Percentiles rank a stretch among this genome's conserved stretches.
phyloP scores from a whole-genome alignment of 495 filamentous ascomycete species.

The Xylona heveae region DNA sequence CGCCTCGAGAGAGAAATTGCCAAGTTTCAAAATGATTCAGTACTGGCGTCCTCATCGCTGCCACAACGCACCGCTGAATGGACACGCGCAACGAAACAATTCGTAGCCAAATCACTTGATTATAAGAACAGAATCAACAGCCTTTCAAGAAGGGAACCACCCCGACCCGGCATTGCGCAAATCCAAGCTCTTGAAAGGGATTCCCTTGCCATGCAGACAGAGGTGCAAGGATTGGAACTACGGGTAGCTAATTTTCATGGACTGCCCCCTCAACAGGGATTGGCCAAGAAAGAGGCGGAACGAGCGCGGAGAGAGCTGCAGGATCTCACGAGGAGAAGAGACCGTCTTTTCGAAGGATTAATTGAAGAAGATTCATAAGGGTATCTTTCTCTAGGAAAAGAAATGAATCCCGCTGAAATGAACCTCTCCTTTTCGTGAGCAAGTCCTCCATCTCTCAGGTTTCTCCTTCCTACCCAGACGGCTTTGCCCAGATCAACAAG shows the following conservation, averaged over 20 bases:
- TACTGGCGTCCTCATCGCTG: constrained; percentile 26
- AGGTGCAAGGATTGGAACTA: constrained; percentile 33
- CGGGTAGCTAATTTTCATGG: constrained; percentile 40
- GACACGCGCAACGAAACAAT: constrained; percentile 34
- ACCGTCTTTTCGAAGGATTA: constrained; percentile 44
- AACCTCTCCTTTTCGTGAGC: too few relatives aligned
- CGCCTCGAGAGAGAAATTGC: constrained; percentile 15
- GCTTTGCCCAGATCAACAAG: too few relatives aligned
- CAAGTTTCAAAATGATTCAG: constrained; percentile 17
- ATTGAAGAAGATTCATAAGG: constrained; percentile 5
- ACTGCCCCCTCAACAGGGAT: constrained; percentile 44
- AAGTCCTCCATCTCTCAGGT: too few relatives aligned
- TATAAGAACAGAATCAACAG: constrained; percentile 28
- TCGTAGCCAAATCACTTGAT: constrained; percentile 33
- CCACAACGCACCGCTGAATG: constrained; percentile 38
- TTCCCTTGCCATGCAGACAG: constrained; percentile 24
- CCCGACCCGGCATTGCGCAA: constrained; percentile 19
- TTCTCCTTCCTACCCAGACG: too few relatives aligned
- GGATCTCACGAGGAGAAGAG: constrained; percentile 32
- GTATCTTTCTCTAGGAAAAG: constrained; percentile 2
- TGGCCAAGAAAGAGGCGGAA: constrained; percentile 44
- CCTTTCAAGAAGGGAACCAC: constrained; percentile 15
- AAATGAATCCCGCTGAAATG: too few relatives aligned
- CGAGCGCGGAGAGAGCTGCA: constrained; percentile 36
- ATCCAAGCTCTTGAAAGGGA: constrained; percentile 29